Conservation (phyloP, 495 filamentous ascomycete species). For the Daldinia concentrica region DNA sequence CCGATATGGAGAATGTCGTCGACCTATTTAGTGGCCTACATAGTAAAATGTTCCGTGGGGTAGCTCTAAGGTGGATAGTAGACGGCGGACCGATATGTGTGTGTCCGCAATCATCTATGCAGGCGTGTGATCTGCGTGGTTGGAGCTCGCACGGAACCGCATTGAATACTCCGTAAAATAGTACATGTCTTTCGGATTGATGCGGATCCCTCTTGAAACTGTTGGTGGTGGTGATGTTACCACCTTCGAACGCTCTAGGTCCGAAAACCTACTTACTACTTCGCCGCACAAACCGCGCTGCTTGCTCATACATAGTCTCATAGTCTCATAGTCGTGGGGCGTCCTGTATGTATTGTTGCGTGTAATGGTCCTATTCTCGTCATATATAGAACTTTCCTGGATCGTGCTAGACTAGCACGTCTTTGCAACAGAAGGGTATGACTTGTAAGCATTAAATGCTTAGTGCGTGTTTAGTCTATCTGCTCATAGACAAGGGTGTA, state of each 20-base stretch:
- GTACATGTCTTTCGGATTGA: constrained; percentile 8
- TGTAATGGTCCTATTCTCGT: constrained; percentile 11
- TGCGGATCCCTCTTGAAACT: constrained; percentile 13
- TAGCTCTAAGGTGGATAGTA: constrained; percentile 12
- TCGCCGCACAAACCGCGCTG: background rate
- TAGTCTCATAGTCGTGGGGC: constrained; percentile 1
- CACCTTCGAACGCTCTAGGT: constrained; percentile 6
- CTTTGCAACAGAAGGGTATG: constrained; percentile 21
- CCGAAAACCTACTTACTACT: constrained; percentile 33
- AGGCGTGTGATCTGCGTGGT: constrained; percentile 34
- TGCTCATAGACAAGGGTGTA: constrained; percentile 29
- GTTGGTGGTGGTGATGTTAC: constrained; percentile 21
- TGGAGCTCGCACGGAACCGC: constrained; percentile 31
- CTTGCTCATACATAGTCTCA: background rate
- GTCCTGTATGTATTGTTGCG: constrained; percentile 3
- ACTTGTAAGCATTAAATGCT: constrained; percentile 17
- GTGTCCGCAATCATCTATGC: constrained; percentile 25
- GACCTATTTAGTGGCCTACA: constrained; percentile 7
- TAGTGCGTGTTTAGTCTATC: constrained; percentile 18
- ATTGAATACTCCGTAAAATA: constrained; percentile 31
- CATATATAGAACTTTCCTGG: constrained; percentile 13
- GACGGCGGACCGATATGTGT: constrained; percentile 22
- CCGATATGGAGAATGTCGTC: constrained; percentile 14
- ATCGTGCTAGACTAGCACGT: constrained; percentile 15
- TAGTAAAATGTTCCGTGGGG: constrained; percentile 19